Evolutionary conservation across 2,329 filamentous ascomycete species (phyloP).

Genomic region (Sordariomycetes sp.): DNA sequence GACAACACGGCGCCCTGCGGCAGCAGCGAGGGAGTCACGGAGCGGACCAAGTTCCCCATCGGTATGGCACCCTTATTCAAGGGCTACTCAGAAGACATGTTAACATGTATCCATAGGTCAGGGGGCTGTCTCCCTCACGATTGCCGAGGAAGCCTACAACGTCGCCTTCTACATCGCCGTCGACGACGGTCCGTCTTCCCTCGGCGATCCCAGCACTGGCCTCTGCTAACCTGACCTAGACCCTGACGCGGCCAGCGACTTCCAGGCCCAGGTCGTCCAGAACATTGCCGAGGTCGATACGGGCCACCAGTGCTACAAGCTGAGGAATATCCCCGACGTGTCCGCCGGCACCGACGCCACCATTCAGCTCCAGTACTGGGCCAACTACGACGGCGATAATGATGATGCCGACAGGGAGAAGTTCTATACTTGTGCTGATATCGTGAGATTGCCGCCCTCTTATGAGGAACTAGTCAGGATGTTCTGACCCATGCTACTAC

Average conservation of each 20-base stretch:
- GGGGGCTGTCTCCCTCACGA: conserved; percentile 1
- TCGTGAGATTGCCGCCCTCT: conserved; percentile 8
- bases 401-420: conserved; percentile 12
- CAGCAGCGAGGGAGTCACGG: conserved; percentile 27
- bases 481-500: not conserved
- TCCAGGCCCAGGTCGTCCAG: conserved; percentile 17
- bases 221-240: conserved; percentile 9
- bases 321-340: conserved; percentile 15
- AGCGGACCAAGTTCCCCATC: conserved; percentile 41
- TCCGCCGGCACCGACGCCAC: conserved; percentile 25
- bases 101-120: not conserved
- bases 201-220: not conserved
- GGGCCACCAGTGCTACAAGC: conserved; percentile 26
- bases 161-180: conserved; percentile 30
- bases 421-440: conserved; percentile 28
- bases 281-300: conserved; percentile 20
- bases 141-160: conserved; percentile 2
- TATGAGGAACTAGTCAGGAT: not conserved
- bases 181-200: conserved; percentile 26
- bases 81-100: not conserved
- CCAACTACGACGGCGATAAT: conserved; percentile 20
- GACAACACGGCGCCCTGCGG: conserved; percentile 45
- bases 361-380: conserved; percentile 26
- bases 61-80: conserved; percentile 17
- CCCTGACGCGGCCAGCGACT: conserved; percentile 18